Conservation (phyloP, 768 basidiomycete genomes). For the Serendipita sp. region DNA sequence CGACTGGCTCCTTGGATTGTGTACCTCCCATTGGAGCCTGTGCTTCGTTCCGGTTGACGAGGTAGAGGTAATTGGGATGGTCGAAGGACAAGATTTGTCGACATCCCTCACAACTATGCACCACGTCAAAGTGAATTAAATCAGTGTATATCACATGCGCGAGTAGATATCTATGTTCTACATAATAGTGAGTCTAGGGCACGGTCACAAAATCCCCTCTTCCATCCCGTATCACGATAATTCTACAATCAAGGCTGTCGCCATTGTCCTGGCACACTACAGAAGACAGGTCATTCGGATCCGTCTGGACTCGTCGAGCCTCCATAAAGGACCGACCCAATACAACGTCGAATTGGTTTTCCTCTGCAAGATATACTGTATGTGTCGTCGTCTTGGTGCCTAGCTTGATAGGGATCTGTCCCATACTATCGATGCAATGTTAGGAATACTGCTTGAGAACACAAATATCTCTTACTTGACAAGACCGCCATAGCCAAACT, state of each 20-base stretch:
- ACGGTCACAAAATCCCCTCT: conserved; percentile 81
- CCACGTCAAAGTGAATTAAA: too few species aligned
- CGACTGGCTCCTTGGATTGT: conserved; percentile 5
- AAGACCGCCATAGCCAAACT: conserved; percentile 19
- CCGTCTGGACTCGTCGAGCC: conserved; percentile 60
- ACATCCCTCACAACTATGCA: neutral
- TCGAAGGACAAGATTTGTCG: neutral
- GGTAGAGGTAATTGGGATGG: neutral
- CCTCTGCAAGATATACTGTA: conserved; percentile 79
- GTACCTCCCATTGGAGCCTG: neutral
- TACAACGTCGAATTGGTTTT: conserved; percentile 90
- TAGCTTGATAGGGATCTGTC: conserved; percentile 74
- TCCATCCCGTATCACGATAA: conserved; percentile 84
- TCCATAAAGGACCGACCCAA: conserved; percentile 59
- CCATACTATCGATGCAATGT: conserved; percentile 30
- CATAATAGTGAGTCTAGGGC: conserved; percentile 31
- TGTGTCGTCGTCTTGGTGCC: conserved; percentile 25
- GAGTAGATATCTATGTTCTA: neutral
- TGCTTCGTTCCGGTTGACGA: too few species aligned
- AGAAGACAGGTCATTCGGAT: conserved; percentile 70
- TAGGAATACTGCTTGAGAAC: neutral
- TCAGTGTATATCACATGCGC: too few species aligned
- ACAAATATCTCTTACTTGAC: conserved; percentile 31
- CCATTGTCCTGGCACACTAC: conserved; percentile 86
- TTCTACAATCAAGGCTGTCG: conserved; percentile 80